Base-by-base conservation (phyloP, 495 filamentous ascomycete genomes). In the Penicillium antarcticum region DNA sequence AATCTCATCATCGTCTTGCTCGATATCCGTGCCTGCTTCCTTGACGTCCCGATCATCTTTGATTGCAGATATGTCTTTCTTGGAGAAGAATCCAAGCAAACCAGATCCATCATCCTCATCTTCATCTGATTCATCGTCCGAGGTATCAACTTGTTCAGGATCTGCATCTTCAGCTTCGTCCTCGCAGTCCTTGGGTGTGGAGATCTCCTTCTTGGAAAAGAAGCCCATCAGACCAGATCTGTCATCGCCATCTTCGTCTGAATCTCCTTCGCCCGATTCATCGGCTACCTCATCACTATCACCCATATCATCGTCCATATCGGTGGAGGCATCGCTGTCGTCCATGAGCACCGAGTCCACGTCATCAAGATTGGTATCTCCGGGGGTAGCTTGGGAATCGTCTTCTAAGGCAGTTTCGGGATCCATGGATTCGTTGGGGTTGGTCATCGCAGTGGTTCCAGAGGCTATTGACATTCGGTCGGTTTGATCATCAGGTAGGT, bases 251-350 rank as follows among this genome's bases (percentile, higher is more conserved):
- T 71, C 76, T 21, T 79, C 81, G 13, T 68, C 73, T 21, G 65
- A 67, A 16, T 67, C 71, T 12, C 80, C 46, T 18, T 49, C 47
- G 13, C 38, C 34, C 34, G 31, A 35, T 1, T 16, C 31, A 13
- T 42, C 47, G 16, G 40, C 46, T 14, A 42, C 74, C 9, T 84
- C 81, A 36, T 87, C 85, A 34, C 76, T 85, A 26, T 87, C 86
- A 21, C 82, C 83, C 67, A 88, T 80, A 54, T 92, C 88, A 59
- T 91, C 87, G 57, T 91, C 86, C 92, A 96, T 96, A 52, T 92
- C 88, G 6, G 88, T 85, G 9, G 89, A 94, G 53, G 87, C 87
- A 57, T 94, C 89, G 35, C 81, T 88, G 48, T 88, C 87, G 51
- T 89, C 86, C 60, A 86, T 70, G 34, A 90, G 69, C 23, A 80